Evolutionary conservation across 805 yeast species (phyloP), one percentile per base, ranked within the genome.

Genomic region (Jamesozyma piceae): DNA sequence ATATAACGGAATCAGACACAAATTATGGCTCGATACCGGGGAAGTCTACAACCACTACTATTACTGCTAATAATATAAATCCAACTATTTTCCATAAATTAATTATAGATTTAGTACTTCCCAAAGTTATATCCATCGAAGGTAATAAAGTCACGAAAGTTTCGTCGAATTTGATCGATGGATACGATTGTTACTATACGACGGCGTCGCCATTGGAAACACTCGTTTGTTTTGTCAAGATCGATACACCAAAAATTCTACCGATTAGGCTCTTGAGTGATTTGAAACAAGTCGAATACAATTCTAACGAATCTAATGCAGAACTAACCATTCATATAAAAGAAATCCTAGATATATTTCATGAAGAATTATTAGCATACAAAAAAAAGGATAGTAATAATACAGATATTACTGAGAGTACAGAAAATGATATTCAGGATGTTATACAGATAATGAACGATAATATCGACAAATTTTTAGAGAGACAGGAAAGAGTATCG

Each of bases 401-500:
- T 17, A 37, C 35, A 13, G 15, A 38, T 20, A 35, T 48, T 26
- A 52, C 50, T 3, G 53, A 51, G 10, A 50, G 53, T 4, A 49
- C 64, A 6, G 63, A 60, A 31, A 49, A 51, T 17, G 64, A 62
- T 34, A 37, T 63, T 34, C 52, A 56, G 28, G 57, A 59, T 21
- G 54, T 63, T 13, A 49, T 63, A n/a, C 55, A 54, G 34, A 54
- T 63, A 8, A 62, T 63, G 67, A 63, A 62, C 46, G 65, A 62
- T 44, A 63, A 63, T 42, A 62, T 63, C 24, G 65, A 60, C 46
- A 60, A 59, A 55, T 72, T 87, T 21, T 65, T 86, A 51, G 78
- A 77, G 50, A 73, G 95, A 40, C 95, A 94, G 18, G 95, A 86
- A 53, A 73, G 83, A 41, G 76, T 86, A 45, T 74, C 77, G 49